Percentiles rank a stretch among this genome's conserved stretches.
phyloP scores from a whole-genome alignment of 345 rosid species.

The Mallotus nudiflorus region DNA sequence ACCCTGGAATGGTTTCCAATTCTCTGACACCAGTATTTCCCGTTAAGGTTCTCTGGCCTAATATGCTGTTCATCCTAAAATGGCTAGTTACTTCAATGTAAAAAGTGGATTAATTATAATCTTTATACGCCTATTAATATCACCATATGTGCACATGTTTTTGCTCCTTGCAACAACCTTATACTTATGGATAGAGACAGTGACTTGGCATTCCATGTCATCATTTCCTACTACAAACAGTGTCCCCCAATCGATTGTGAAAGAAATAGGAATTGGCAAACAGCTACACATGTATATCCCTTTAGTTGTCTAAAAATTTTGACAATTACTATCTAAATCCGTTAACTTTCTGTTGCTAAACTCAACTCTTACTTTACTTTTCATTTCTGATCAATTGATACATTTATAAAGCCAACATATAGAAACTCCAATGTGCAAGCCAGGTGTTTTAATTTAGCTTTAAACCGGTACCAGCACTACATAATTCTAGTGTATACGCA shows the following conservation, averaged over 20 bases:
- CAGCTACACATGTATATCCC: constrained; percentile 8
- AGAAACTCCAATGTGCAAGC: too few relatives aligned
- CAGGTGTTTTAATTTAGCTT: too few relatives aligned
- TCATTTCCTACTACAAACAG: constrained; percentile 17
- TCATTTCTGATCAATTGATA: too few relatives aligned
- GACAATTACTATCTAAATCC: not conserved
- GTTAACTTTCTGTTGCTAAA: constrained; percentile 6
- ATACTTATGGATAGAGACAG: constrained; percentile 25
- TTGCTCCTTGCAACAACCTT: constrained; percentile 1
- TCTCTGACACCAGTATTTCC: too few relatives aligned
- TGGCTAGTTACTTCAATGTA: not conserved
- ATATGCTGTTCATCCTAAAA: not conserved
- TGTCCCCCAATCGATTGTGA: constrained; percentile 11
- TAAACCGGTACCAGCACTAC: too few relatives aligned
- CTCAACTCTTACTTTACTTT: not conserved
- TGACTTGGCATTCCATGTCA: constrained; percentile 10
- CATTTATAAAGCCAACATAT: too few relatives aligned
- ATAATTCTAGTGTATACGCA: too few relatives aligned
- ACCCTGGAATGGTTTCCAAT: too few relatives aligned
- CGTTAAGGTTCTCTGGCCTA: not conserved
- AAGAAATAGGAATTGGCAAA: constrained; percentile 10
- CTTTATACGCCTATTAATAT: not conserved
- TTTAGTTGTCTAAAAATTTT: constrained; percentile 26
- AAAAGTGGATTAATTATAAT: not conserved
- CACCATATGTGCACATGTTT: not conserved